Base-by-base conservation (phyloP, 2,329 filamentous ascomycete species). In the Macrophomina pseudophaseolina region DNA sequence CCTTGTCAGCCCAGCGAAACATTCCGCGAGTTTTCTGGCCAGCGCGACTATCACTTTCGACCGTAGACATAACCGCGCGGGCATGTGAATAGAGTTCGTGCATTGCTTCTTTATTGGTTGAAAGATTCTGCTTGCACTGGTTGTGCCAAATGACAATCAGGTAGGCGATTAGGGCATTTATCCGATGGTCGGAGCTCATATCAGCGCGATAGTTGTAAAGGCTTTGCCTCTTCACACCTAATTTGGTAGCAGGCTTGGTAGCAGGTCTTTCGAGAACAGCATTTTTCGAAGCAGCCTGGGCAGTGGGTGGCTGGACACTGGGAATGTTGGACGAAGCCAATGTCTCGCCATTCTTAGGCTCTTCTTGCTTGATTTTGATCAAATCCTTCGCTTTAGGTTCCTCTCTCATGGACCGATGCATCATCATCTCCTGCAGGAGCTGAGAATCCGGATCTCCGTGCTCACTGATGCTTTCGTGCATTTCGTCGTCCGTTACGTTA, bases 151-250 rank as follows among this genome's bases (percentile, higher is more conserved):
- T 4, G 11, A 8, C 12, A 28, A 56, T 23, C 2, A 65, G 14
- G n/a, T 28, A 46, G 3, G 62, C 38, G 4, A 65, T 48, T 5
- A 65, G 51, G 3, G 40, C 51, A 14, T 65, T 65, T 9, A 28
- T 42, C 1, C 30, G 63, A 1, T 51, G 40, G 11, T 44, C 18
- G 1, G 16, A 6, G 4, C 51, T 65, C 5, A 56, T 9, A 11
- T 65, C 63, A 1, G 63, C 63, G 6, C 8, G 30, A 1, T 54
- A 33, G 16, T 56, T 56, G 51, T 56, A 54, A 6, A 5, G 16
- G 18, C 3, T 9, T 14, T 48, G 32, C 49, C 5, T 23, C 16
- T 5, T 6, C 40, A 4, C 11, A 3, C 2, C 4, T 18, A 11
- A 12, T 32, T 32, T 40, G 12, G 42, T n/a, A 28, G 16, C 3